Evolutionary conservation across 2,329 filamentous ascomycete genomes (phyloP).

Genomic region (Pleomassaria siparia): DNA sequence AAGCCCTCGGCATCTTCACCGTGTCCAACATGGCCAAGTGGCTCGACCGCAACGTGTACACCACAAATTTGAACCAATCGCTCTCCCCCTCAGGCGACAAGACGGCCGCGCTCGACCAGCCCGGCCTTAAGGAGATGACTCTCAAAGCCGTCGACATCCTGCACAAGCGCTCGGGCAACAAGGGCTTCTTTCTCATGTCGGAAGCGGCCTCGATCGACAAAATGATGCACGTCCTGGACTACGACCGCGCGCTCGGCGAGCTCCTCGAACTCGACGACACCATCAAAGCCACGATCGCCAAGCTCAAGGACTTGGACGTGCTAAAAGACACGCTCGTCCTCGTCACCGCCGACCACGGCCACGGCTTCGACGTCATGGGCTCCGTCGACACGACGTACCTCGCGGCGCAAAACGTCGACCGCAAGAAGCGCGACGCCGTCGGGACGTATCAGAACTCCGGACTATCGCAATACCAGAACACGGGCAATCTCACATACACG

Average conservation of each 20-base stretch:
- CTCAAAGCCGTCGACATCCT: slow-evolving; percentile 82
- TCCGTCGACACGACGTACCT: slow-evolving; percentile 80
- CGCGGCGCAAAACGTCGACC: slow-evolving; percentile 63
- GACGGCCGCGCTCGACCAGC: slow-evolving; percentile 69
- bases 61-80: slow-evolving; percentile 66
- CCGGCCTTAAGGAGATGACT: slow-evolving; percentile 87
- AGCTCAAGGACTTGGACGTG: slow-evolving; percentile 65
- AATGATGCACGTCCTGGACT: slow-evolving; percentile 84
- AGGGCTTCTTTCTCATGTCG: slow-evolving; percentile 86
- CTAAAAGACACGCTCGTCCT: slow-evolving; percentile 77
- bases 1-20: slow-evolving; percentile 77
- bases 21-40: slow-evolving; percentile 76
- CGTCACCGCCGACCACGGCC: slow-evolving; percentile 85
- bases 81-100: slow-evolving; percentile 70
- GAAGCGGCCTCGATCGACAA: slow-evolving; percentile 87
- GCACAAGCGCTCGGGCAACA: slow-evolving; percentile 62
- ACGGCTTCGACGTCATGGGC: slow-evolving; percentile 86
- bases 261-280: slow-evolving; percentile 86
- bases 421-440: slow-evolving; percentile 73
- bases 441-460: slow-evolving; percentile 75
- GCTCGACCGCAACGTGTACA: slow-evolving; percentile 83
- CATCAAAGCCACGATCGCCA: slow-evolving; percentile 70
- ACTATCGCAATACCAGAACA: slow-evolving; percentile 71
- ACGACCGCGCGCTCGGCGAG: slow-evolving; percentile 81
- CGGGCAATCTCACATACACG: slow-evolving; percentile 63